Evolutionary conservation across 306 rosid genomes (phyloP).

Genomic region (Betula pendula): DNA sequence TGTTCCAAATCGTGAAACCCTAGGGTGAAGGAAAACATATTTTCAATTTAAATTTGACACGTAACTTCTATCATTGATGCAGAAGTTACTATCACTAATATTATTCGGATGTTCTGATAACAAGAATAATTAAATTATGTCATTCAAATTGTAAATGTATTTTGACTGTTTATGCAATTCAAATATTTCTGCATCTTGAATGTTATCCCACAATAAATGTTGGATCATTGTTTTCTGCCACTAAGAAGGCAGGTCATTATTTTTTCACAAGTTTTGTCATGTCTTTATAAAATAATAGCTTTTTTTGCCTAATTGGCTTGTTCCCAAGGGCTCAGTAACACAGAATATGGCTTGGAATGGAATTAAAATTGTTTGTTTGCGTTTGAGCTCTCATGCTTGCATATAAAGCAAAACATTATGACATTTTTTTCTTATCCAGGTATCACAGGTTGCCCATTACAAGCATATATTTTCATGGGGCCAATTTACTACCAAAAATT

Average conservation of each 20-base stretch:
- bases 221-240: background rate
- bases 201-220: background rate
- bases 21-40: background rate
- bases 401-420: background rate
- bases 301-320: background rate
- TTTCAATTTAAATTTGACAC: background rate
- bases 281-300: background rate
- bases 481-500: conserved; percentile 96
- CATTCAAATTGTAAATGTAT: background rate
- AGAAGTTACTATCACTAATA: background rate
- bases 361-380: background rate
- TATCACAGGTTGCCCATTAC: conserved; percentile 90
- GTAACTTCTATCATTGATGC: background rate
- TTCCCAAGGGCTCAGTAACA: background rate
- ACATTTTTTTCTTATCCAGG: conserved; percentile 47
- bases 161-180: background rate
- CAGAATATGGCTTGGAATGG: background rate
- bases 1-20: background rate
- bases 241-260: background rate
- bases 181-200: background rate
- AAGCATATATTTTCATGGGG: conserved; percentile 98
- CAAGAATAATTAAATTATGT: background rate
- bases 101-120: background rate
- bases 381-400: background rate
- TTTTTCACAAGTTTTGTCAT: background rate